Evolutionary conservation across 495 filamentous ascomycete genomes (phyloP).

Genomic region (Lepraria neglecta): DNA sequence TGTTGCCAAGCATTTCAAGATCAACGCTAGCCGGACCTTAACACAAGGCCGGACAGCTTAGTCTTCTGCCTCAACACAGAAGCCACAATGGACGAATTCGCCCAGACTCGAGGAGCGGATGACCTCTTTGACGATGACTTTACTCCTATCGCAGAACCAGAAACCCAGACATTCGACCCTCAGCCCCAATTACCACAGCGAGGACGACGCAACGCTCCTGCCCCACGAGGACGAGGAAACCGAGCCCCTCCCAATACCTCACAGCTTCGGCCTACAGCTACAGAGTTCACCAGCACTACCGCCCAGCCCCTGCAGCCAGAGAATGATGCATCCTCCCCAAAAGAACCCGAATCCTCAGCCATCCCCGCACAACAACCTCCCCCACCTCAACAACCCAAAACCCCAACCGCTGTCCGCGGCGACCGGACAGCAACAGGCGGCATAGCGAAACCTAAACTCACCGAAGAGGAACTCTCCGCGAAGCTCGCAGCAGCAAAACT

Average conservation of each 20-base stretch:
- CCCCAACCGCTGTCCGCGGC: constrained; percentile 55
- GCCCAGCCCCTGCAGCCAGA: background rate
- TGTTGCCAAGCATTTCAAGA: background rate
- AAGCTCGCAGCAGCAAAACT: constrained; percentile 54
- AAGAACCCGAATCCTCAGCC: background rate
- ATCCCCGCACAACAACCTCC: constrained; percentile 4
- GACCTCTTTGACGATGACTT: constrained; percentile 71
- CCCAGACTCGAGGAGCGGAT: constrained; percentile 59
- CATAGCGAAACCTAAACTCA: constrained; percentile 57
- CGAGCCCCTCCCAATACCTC: background rate
- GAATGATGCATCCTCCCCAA: background rate
- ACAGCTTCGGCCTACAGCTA: background rate
- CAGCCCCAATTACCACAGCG: constrained; percentile 7
- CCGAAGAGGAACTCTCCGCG: constrained; percentile 58
- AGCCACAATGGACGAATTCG: constrained; percentile 45
- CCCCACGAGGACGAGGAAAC: constrained; percentile 5
- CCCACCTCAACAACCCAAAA: constrained; percentile 10
- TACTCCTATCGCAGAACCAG: constrained; percentile 48
- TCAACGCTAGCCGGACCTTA: background rate
- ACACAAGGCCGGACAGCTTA: background rate
- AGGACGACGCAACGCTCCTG: background rate
- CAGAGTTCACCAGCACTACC: background rate
- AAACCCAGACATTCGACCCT: constrained; percentile 23
- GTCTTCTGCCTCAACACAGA: background rate
- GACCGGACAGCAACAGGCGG: constrained; percentile 65